phyloP scores from a whole-genome alignment of 2,329 filamentous ascomycete species.

The Tolypocladium endophyticum region DNA sequence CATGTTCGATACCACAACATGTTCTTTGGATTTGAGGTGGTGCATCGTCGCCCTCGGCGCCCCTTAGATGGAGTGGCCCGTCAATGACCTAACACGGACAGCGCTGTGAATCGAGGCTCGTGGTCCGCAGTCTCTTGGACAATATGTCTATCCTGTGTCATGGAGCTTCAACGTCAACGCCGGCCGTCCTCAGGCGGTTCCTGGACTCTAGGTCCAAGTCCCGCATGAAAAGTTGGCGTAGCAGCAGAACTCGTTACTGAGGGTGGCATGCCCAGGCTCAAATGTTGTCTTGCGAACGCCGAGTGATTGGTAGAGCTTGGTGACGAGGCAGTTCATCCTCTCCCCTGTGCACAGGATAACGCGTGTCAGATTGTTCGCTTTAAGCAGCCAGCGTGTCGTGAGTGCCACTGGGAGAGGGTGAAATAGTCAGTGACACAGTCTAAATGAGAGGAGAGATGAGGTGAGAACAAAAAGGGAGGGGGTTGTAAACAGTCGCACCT shows the following conservation, averaged over 20 bases:
- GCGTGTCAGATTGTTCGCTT: conserved; percentile 16
- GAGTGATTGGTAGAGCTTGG: conserved; percentile 54
- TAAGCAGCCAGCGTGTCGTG: conserved; percentile 64
- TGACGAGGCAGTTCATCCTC: conserved; percentile 56
- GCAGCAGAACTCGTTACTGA: conserved; percentile 74
- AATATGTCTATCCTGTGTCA: too few relatives aligned
- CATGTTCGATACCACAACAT: background rate
- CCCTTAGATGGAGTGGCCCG: background rate
- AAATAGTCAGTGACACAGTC: background rate
- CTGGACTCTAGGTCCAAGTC: conserved; percentile 31
- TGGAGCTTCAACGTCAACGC: background rate
- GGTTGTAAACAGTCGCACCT: conserved; percentile 28
- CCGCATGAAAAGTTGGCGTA: conserved; percentile 67
- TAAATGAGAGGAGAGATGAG: background rate
- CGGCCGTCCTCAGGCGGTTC: background rate
- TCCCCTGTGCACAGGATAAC: conserved; percentile 70
- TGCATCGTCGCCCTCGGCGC: background rate
- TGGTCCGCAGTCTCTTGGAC: background rate
- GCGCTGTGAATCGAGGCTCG: background rate
- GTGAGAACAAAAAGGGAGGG: too few relatives aligned
- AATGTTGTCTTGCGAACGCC: conserved; percentile 57
- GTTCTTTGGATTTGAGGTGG: background rate
- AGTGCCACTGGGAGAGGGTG: conserved; percentile 46
- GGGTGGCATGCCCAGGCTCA: conserved; percentile 55
- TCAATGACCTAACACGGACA: background rate